Percentiles rank a stretch among this genome's conserved stretches.
Conservation (phyloP, 2,329 filamentous ascomycete genomes). For the Diaporthe destruens region DNA sequence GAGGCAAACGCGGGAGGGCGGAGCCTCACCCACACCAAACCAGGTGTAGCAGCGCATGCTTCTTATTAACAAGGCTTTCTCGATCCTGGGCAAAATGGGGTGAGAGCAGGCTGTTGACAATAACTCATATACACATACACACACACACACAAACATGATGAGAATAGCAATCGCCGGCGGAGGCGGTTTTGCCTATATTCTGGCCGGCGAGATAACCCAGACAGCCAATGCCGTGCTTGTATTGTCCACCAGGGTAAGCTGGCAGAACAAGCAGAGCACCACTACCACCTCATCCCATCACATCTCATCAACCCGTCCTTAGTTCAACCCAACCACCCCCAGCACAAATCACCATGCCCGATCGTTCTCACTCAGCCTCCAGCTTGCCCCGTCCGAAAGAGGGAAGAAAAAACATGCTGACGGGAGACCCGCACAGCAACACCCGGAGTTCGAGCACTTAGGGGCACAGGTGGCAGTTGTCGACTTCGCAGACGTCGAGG, state of each 20-base stretch:
- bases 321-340: background rate
- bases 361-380: slow-evolving; percentile 22
- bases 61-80: slow-evolving; percentile 32
- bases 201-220: slow-evolving; percentile 68
- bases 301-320: background rate
- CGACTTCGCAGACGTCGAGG: slow-evolving; percentile 71
- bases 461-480: slow-evolving; percentile 77
- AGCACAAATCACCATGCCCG: background rate
- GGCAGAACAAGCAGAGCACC: background rate
- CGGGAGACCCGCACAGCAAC: slow-evolving; percentile 55
- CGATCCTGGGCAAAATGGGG: slow-evolving; percentile 32
- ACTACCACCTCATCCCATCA: background rate
- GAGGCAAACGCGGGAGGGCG: slow-evolving; percentile 26
- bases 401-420: slow-evolving; percentile 29
- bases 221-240: slow-evolving; percentile 78
- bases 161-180: slow-evolving; percentile 63
- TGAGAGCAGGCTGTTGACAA: slow-evolving; percentile 6
- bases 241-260: slow-evolving; percentile 73
- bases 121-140: slow-evolving; percentile 32
- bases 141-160: slow-evolving; percentile 56
- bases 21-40: slow-evolving; percentile 23
- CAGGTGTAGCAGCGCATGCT: background rate
- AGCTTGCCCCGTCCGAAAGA: slow-evolving; percentile 35
- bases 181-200: slow-evolving; percentile 58
- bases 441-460: slow-evolving; percentile 65